phyloP scores from a whole-genome alignment of 2,329 filamentous ascomycete genomes.

The Knoxdaviesia proteae region DNA sequence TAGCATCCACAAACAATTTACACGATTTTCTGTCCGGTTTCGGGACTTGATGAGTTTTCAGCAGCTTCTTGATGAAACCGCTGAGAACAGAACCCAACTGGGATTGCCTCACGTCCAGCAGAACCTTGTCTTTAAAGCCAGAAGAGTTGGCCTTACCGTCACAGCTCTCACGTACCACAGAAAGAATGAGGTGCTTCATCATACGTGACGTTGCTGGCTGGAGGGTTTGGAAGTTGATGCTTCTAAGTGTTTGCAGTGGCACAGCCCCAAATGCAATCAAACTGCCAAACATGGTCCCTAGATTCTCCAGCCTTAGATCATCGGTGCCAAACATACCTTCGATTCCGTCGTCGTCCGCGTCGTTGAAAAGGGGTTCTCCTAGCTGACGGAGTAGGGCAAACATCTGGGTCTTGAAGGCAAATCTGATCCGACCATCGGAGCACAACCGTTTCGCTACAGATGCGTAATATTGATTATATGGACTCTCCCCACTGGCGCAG shows the following conservation, averaged over 20 bases:
- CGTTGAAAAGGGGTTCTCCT: slow-evolving; percentile 58
- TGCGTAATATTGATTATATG: slow-evolving; percentile 87
- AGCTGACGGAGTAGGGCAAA: slow-evolving; percentile 73
- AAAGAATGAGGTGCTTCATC: slow-evolving; percentile 61
- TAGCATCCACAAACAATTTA: too few species aligned
- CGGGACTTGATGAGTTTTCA: too few species aligned
- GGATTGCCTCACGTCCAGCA: too few species aligned
- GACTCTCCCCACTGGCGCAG: slow-evolving; percentile 62
- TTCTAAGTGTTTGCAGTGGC: slow-evolving; percentile 33
- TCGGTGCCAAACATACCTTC: slow-evolving; percentile 27
- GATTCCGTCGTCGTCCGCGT: slow-evolving; percentile 35
- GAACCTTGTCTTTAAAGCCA: too few species aligned
- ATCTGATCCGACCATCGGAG: slow-evolving; percentile 50
- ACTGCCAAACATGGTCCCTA: slow-evolving; percentile 32
- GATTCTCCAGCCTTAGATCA: slow-evolving; percentile 26
- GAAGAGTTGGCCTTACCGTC: too few species aligned
- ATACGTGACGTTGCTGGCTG: slow-evolving; percentile 60
- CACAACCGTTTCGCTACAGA: slow-evolving; percentile 66
- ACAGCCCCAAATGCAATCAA: slow-evolving; percentile 25
- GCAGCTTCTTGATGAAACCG: too few species aligned
- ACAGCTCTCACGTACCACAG: slow-evolving; percentile 8
- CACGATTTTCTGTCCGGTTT: too few species aligned
- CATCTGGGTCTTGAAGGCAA: slow-evolving; percentile 70
- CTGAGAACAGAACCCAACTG: too few species aligned
- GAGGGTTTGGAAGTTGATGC: slow-evolving; percentile 59